Evolutionary conservation across 805 yeast genomes (phyloP).

Genomic region (Wickerhamiella kurtzmanii): DNA sequence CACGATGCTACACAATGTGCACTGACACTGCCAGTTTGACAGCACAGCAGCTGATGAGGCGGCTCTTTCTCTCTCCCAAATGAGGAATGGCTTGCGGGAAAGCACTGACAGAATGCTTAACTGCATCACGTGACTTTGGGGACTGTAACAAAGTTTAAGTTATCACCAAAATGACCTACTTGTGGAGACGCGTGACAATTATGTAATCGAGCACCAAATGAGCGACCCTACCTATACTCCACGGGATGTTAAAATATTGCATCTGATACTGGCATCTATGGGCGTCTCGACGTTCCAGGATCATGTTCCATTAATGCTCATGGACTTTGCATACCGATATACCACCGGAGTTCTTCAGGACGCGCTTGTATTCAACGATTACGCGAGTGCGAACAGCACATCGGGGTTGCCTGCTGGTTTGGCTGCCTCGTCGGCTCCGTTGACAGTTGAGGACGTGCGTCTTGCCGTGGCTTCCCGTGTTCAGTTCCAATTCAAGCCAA

Average conservation of each 20-base stretch:
- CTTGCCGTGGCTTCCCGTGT: slow-evolving; percentile 88
- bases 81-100: no score
- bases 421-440: slow-evolving; percentile 29
- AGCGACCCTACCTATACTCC: slow-evolving; percentile 33
- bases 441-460: slow-evolving; percentile 81
- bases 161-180: background rate
- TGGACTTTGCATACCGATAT: slow-evolving; percentile 91
- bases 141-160: no score
- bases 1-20: background rate
- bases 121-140: no score
- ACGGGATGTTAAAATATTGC: slow-evolving; percentile 81
- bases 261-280: slow-evolving; percentile 83
- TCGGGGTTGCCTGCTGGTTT: slow-evolving; percentile 24
- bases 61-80: no score
- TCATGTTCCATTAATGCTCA: slow-evolving; percentile 85
- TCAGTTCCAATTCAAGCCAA: slow-evolving; percentile 92
- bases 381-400: slow-evolving; percentile 29
- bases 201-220: background rate
- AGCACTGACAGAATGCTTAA: no score
- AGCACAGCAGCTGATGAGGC: background rate
- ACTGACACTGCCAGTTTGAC: background rate
- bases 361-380: slow-evolving; percentile 80
- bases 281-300: slow-evolving; percentile 87
- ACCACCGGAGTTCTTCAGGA: slow-evolving; percentile 78
- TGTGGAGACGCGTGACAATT: background rate